Base-by-base conservation (phyloP, 192 early-diverging fungal species). In the Jimgerdemannia flammicorona region DNA sequence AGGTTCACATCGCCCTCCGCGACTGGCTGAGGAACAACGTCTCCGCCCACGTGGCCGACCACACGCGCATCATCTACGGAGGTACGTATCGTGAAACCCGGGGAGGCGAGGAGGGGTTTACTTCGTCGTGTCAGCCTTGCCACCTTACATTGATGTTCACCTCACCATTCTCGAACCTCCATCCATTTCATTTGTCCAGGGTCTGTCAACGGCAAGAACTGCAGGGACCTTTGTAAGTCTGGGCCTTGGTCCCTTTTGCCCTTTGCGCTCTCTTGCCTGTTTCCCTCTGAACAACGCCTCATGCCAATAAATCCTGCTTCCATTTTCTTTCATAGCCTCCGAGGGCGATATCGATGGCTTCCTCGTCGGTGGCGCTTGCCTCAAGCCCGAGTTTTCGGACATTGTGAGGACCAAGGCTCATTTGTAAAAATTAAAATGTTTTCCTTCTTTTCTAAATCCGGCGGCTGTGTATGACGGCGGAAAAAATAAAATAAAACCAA, bases 281-380 rank as follows among this genome's bases (percentile, higher is more conserved):
- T 70, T 64, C 43, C 69, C 43, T 49, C 29, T 29, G 29, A 29
- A 29, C 29, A 29, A 29, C 29, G 29, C 29, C 29, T 72, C 14
- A 65, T 65, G 64, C 64, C 64, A 65, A 65, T 19, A 65, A 29
- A 29, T 29, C 29, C 29, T 29, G 1, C 29, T 29, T 29, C 29
- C 29, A 0, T 29, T 29, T 29, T 29, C 29, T 29, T 29, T 19
- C 64, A 49, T 67, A 78, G 86, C 87, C 71, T 85, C 87, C 86
- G 85, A 97, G 90, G 80, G 89, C 42, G 97, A 99, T 81, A 92
- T 99, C 74, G 97, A 99, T 80, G 98, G 98, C 73, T 99, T 99
- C 95, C 88, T 99, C 67, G 98, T 99, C 70, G 98, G 98, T 82
- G 98, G 98, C 79, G 98, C 98, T 72, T 95, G 92, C 43, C 90